These are phyloP conservation scores for Yamadazyma tumulicola DNA, from an alignment of 805 yeast genomes.

Conservation along the genomic window DNA sequence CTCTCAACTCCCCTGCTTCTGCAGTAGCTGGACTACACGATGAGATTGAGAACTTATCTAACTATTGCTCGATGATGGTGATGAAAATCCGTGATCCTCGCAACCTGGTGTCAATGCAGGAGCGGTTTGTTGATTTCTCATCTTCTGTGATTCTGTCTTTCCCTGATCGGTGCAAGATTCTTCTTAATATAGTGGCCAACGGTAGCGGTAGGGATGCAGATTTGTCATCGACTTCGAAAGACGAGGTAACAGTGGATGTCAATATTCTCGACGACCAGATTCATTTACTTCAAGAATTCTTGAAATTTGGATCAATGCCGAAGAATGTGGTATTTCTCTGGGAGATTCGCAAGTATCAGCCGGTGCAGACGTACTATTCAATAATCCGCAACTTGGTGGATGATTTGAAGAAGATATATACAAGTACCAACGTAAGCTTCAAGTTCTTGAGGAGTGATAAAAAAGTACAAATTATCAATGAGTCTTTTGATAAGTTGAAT, in stretches of 20 bases:
- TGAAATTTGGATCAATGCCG: constrained; percentile 8
- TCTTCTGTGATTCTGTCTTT: constrained; percentile 11
- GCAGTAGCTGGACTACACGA: background rate
- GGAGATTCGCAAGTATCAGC: constrained; percentile 13
- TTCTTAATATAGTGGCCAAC: constrained; percentile 4
- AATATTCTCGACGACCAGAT: constrained; percentile 2
- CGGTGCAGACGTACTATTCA: constrained; percentile 11
- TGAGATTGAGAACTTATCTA: constrained; percentile 5
- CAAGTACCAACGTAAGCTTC: constrained; percentile 1
- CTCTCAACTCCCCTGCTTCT: background rate
- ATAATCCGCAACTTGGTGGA: constrained; percentile 6
- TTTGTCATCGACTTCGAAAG: constrained; percentile 6
- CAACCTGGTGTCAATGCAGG: constrained; percentile 5
- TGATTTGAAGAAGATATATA: constrained; percentile 5
- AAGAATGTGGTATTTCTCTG: constrained; percentile 4
- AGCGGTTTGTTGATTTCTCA: constrained; percentile 7
- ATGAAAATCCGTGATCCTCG: constrained; percentile 6
- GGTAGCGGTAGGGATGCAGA: background rate
- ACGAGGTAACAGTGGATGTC: background rate
- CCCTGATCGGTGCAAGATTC: constrained; percentile 10
- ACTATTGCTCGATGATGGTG: constrained; percentile 9
- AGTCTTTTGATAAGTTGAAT: constrained; percentile 14
- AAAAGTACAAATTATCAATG: constrained; percentile 13
- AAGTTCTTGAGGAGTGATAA: constrained; percentile 4
- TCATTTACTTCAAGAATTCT: constrained; percentile 6